Percentiles rank a stretch among this genome's conserved stretches.
Conservation (phyloP, 2,329 filamentous ascomycete species). For the Diaporthe nobilis region DNA sequence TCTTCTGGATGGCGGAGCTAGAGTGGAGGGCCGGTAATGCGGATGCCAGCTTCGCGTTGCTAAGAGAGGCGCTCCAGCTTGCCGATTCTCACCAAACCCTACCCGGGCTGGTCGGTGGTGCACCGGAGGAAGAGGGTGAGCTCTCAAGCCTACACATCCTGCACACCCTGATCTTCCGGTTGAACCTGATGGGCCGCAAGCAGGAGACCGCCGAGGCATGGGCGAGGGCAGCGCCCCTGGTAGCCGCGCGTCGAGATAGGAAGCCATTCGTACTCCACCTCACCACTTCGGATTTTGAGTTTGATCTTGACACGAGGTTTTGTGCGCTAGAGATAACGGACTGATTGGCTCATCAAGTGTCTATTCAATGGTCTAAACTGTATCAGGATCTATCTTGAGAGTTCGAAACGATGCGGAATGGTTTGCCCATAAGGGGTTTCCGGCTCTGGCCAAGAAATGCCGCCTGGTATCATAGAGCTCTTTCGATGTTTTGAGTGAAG, state of each 20-base stretch:
- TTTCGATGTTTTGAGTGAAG: background rate
- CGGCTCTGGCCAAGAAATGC: background rate
- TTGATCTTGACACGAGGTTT: background rate
- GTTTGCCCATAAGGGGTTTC: no score
- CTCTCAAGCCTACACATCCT: background rate
- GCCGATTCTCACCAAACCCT: background rate
- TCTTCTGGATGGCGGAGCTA: conserved; percentile 35
- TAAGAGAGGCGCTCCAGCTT: conserved; percentile 1
- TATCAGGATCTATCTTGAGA: background rate
- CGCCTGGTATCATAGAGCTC: no score
- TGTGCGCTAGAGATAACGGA: background rate
- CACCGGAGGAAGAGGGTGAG: background rate
- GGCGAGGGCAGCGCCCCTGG: background rate
- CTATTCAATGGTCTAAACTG: background rate
- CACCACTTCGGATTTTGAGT: conserved; percentile 10
- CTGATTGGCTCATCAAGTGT: background rate
- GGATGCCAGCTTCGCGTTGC: background rate
- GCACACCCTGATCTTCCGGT: background rate
- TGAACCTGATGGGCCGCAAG: background rate
- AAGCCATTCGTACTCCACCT: background rate
- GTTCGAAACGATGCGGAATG: background rate
- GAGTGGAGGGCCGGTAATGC: conserved; percentile 27
- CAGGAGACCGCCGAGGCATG: background rate
- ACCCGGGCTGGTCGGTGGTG: background rate
- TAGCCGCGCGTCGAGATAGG: background rate